Conservation (phyloP, 1,139 yeast genomes). For the Pichia sp. region DNA sequence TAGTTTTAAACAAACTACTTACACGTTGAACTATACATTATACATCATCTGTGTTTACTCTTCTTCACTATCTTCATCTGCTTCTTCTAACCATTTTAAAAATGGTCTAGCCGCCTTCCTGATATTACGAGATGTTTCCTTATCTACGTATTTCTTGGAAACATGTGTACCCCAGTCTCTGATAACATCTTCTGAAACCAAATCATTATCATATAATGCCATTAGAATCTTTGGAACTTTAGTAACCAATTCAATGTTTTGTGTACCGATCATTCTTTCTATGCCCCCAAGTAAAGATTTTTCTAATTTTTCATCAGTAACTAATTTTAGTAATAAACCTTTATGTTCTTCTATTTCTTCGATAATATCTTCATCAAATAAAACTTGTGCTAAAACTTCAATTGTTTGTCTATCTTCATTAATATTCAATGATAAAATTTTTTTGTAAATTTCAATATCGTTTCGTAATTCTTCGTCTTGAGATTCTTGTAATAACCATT, state of each 20-base stretch:
- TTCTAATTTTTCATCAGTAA: constrained; percentile 63
- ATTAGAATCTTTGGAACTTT: constrained; percentile 75
- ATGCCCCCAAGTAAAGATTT: constrained; percentile 91
- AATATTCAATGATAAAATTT: constrained; percentile 75
- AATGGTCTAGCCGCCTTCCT: constrained; percentile 96
- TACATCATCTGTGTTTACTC: constrained; percentile 4
- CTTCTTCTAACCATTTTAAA: constrained; percentile 89
- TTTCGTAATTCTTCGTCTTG: constrained; percentile 56
- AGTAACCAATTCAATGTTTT: constrained; percentile 69
- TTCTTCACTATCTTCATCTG: constrained; percentile 68
- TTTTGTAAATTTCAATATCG: constrained; percentile 89
- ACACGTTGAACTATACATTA: background rate
- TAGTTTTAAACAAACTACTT: too few species aligned
- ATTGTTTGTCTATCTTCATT: constrained; percentile 69
- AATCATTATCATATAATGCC: constrained; percentile 73
- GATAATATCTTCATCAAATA: constrained; percentile 75
- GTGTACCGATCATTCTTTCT: constrained; percentile 86
- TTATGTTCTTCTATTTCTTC: constrained; percentile 69
- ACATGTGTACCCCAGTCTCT: constrained; percentile 86
- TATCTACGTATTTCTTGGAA: constrained; percentile 88
- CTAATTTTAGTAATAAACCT: constrained; percentile 75
- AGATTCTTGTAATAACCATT: constrained; percentile 63
- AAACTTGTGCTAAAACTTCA: constrained; percentile 85
- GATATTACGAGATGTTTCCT: constrained; percentile 86
- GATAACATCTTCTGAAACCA: constrained; percentile 76